Evolutionary conservation across 2,329 filamentous ascomycete species (phyloP), one percentile per base, ranked within the genome.

Genomic region (Didymosphaeria variabile): DNA sequence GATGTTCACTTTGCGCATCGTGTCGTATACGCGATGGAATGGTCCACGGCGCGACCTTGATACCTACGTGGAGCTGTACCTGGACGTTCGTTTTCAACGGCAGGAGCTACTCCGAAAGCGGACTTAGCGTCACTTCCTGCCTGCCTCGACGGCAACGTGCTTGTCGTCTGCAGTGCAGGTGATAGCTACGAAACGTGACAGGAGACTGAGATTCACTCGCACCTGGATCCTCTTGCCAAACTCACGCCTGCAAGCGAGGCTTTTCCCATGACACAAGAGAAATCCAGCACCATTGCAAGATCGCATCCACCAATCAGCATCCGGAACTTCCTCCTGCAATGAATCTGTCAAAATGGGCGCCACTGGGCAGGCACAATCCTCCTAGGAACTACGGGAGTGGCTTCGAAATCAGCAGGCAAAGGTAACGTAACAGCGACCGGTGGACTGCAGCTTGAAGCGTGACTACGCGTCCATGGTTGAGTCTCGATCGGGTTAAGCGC

Each of bases 301-400:
- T 51, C 60, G 31, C 45, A 59, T 55, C 58, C 51, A 53, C 62
- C 57, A 57, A 53, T 63, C 54, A 62, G 31, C 60, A 53, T 45
- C 59, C 46, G 31, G 8, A 21, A 46, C 23, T 38, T 36, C 31
- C 29, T n/a, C 15, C n/a, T 38, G 40, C 42, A 5, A 71, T 71
- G 67, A 63, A 66, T 26, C 19, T 56, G 26, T 71, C 69, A 32
- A 61, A 5, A 54, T 72, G 64, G 65, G 65, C 70, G 44, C 36
- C 59, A 19, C 51, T 19, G n/a, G 31, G 47, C 47, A 26, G 42
- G 7, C 55, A 44, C 36, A 49, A 19, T 47, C 31, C 49, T 17
- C 46, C 51, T 12, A 34, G 34, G 21, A 29, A 55, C 29, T 50
- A 50, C 40, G 50, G 46, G 17, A 52, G 60, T 21, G 55, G 40